phyloP scores from a whole-genome alignment of 768 basidiomycete genomes.

The Boletus bicolor region DNA sequence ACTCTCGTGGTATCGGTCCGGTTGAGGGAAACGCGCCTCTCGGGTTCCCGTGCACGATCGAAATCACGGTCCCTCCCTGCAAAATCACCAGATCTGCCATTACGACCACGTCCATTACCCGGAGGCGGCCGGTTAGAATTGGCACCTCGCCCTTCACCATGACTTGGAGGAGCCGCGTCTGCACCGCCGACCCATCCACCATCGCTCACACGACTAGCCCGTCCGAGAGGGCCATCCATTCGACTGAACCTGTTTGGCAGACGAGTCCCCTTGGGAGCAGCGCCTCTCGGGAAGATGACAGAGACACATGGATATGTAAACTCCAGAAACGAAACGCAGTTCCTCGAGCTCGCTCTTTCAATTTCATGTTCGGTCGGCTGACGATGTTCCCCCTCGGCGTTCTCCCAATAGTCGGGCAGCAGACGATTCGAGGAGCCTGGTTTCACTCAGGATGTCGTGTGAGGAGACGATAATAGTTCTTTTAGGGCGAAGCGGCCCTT shows the following conservation, averaged over 20 bases:
- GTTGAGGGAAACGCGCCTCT: slow-evolving; percentile 35
- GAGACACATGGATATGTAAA: slow-evolving; percentile 63
- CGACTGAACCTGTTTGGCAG: no score
- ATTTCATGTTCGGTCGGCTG: slow-evolving; percentile 42
- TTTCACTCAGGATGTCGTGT: slow-evolving; percentile 77
- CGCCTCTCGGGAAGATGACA: slow-evolving; percentile 71
- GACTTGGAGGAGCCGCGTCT: slow-evolving; percentile 33
- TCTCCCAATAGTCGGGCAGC: slow-evolving; percentile 61
- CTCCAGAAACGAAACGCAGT: slow-evolving; percentile 75
- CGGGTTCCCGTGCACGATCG: slow-evolving; percentile 39
- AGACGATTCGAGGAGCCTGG: slow-evolving; percentile 57
- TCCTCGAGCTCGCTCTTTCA: slow-evolving; percentile 54
- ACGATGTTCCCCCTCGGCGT: slow-evolving; percentile 26
- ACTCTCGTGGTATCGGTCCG: no score
- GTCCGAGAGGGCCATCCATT: slow-evolving; percentile 35
- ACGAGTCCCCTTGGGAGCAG: slow-evolving; percentile 40
- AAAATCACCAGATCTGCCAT: slow-evolving; percentile 36
- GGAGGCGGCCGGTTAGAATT: slow-evolving; percentile 48
- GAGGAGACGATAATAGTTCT: slow-evolving; percentile 78
- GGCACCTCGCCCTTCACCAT: slow-evolving; percentile 63
- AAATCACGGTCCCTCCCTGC: slow-evolving; percentile 36
- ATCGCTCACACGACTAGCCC: slow-evolving; percentile 39
- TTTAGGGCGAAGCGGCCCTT: slow-evolving; percentile 72
- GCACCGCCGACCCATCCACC: slow-evolving; percentile 48
- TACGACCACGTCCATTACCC: slow-evolving; percentile 41